Base-by-base conservation (phyloP, 148 eudicot genomes). In the Silene uniflora region DNA sequence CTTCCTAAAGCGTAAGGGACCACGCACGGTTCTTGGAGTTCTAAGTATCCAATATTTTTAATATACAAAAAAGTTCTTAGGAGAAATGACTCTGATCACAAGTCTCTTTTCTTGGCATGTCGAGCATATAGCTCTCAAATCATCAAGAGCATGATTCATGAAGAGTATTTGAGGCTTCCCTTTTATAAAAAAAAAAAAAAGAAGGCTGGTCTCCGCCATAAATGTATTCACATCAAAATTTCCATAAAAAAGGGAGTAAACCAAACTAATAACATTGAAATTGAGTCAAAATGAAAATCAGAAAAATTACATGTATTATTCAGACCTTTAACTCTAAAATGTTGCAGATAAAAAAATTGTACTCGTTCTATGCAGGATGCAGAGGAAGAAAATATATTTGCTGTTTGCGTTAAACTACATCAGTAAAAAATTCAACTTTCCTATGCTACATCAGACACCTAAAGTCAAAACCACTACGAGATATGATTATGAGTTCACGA, bases 91-190 rank as follows among this genome's bases (percentile, higher is more conserved):
- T n/a, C 9, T 58, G 19, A 58, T 58, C 64, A 61, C 64, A 61
- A 61, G 25, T 61, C 64, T 61, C 29, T 61, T 61, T 61, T 61
- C 64, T 22, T 61, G 64, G 64, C 64, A 61, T 61, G 29, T 61
- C 64, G 9, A 19, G 64, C 27, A 61, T 61, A 61, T 22, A 61
- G 64, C 29, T 61, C 64, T 22, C 64, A 27, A 21, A 61, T 61
- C 64, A 61, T 61, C 27, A 22, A 61, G 24, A 23, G 2, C 35
- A 32, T 32, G 32, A 29, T 29, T 60, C 25, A 60, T 60, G 64
- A 61, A 61, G 64, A 22, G 27, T 61, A 58, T 58, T 17, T 60
- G 63, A 22, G 22, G 29, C 64, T 22, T 61, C 19, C 64, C 62
- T 58, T 58, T 11, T 69, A 4, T 6, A 21, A 19, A n/a, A 27